Evolutionary conservation across 2,329 filamentous ascomycete genomes (phyloP), one percentile per base, ranked within the genome.

Genomic region (Nothomitra cinnamomea): DNA sequence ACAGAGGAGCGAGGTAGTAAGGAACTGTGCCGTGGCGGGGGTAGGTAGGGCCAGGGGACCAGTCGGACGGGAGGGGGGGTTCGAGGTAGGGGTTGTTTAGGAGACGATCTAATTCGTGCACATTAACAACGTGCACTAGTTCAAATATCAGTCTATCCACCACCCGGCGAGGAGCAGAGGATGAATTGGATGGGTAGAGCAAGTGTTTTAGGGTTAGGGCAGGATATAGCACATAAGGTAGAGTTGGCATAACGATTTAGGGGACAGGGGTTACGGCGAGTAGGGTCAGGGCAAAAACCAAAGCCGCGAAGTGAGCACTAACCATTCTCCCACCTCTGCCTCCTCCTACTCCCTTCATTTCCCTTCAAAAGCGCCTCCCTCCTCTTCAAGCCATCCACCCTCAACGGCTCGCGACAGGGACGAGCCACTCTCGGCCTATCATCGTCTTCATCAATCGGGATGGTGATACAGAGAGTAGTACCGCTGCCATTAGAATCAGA

Each of bases 291-390:
- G n/a, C n/a, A n/a, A n/a, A n/a, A n/a, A n/a, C n/a, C n/a, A n/a
- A n/a, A n/a, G n/a, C n/a, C n/a, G n/a, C n/a, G n/a, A n/a, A 15
- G 54, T 36, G 45, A 53, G 50, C 40, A 62, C 69, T 59, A 75
- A 94, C 87, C 86, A 67, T 96, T 98, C 72, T 98, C 92, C 88
- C 89, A 96, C 54, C 90, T 77, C 61, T 90, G 82, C 51, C 90
- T 76, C 62, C 90, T 82, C 36, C 90, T 78, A 61, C 80, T 90
- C 35, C 90, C 90, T 67, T 95, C 88, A 60, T 94, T 94, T 54
- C 90, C 90, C 70, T 88, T 94, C 32, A 92, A 72, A 52, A 94
- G 64, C 1, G 81, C 78, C 59, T 95, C 87, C 17, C 89, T 80
- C 52, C 77, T 69, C 62, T 79, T 80, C 61, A 78, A 61, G 60